Evolutionary conservation across 164 flowering plant species (phyloP), one percentile per base, ranked within the genome.

Genomic region (Magnolia kwangsiensis): DNA sequence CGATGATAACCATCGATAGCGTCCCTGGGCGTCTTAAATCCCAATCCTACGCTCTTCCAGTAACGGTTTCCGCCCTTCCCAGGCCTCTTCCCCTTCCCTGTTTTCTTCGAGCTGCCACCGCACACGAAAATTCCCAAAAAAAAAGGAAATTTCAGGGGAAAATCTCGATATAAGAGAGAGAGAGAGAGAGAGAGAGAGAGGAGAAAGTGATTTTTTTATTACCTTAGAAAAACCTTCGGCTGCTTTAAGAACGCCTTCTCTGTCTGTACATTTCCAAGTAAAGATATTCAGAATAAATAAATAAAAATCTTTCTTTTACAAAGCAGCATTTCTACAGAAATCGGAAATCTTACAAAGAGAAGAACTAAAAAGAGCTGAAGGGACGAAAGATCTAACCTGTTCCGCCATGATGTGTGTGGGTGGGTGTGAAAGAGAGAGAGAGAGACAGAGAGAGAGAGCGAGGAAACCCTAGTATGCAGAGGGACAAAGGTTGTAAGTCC

Each of bases 61-160:
- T 45, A 88, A 0, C 89, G 78, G 71, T 86, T 86, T 9, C 90
- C 90, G 49, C 89, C 87, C 74, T 86, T 88, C 51, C 90, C 89
- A 4, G 89, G 89, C 71, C 86, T 84, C 83, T 86, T 88, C 3
- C 89, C 90, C 68, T 87, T 87, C 21, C 85, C 88, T 0, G 86
- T 50, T 77, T 87, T 87, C 87, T 87, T 87, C 37, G 90, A 86
- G 80, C 90, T 85, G 74, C 65, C 71, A 59, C 72, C 65, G 50
- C 58, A 50, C 37, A 18, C 21, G 2, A 49, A 23, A 49, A 50
- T 16, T 50, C 61, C 14, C 21, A 72, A 21, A 70, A 66, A 20
- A 49, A 68, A 50, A 18, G 67, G 19, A 51, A 11, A 29, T 63
- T 37, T 1, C 9, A 5, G 63, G 21, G 7, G 18, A 51, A 19